These are phyloP conservation scores for Hanseniaspora lachancei DNA, from an alignment of 805 yeast species.

Conservation along the genomic window DNA sequence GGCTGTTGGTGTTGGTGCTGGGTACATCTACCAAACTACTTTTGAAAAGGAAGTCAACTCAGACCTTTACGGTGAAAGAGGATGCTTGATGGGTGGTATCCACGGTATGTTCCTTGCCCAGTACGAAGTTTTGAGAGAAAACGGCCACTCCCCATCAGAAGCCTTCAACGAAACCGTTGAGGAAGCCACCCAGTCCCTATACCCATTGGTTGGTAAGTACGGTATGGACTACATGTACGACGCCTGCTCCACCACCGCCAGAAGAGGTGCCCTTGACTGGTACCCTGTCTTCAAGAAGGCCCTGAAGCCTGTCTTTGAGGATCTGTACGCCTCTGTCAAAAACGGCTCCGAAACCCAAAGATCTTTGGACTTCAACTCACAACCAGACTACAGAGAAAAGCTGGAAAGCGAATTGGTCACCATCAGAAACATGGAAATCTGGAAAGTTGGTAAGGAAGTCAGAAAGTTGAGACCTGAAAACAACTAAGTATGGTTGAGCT, in stretches of 20 bases:
- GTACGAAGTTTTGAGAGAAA: slow-evolving; percentile 98
- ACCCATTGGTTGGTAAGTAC: slow-evolving; percentile 97
- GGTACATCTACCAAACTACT: slow-evolving; percentile 99
- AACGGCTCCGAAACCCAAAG: slow-evolving; percentile 96
- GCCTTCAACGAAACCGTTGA: slow-evolving; percentile 99
- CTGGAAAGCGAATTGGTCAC: slow-evolving; percentile 84
- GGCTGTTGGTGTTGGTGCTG: slow-evolving; percentile 98
- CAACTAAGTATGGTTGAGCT: too few species aligned
- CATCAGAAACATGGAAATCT: slow-evolving; percentile 97
- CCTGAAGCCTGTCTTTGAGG: slow-evolving; percentile 95
- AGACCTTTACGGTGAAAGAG: slow-evolving; percentile 99
- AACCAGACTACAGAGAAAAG: slow-evolving; percentile 92
- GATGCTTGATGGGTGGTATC: slow-evolving; percentile 99
- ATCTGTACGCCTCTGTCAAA: slow-evolving; percentile 86
- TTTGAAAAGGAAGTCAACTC: slow-evolving; percentile 99
- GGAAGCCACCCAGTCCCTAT: slow-evolving; percentile 98
- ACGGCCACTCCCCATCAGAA: slow-evolving; percentile 99
- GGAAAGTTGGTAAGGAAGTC: slow-evolving; percentile 99
- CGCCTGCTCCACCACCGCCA: slow-evolving; percentile 99
- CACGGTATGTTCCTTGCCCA: slow-evolving; percentile 99
- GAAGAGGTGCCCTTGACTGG: slow-evolving; percentile 99
- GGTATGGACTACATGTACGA: slow-evolving; percentile 99
- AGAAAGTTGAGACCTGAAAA: slow-evolving; percentile 99
- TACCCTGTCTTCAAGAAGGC: slow-evolving; percentile 98
- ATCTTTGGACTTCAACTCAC: slow-evolving; percentile 97